phyloP scores from a whole-genome alignment of 139 green algal species.

The Klebsormidium nitens region DNA sequence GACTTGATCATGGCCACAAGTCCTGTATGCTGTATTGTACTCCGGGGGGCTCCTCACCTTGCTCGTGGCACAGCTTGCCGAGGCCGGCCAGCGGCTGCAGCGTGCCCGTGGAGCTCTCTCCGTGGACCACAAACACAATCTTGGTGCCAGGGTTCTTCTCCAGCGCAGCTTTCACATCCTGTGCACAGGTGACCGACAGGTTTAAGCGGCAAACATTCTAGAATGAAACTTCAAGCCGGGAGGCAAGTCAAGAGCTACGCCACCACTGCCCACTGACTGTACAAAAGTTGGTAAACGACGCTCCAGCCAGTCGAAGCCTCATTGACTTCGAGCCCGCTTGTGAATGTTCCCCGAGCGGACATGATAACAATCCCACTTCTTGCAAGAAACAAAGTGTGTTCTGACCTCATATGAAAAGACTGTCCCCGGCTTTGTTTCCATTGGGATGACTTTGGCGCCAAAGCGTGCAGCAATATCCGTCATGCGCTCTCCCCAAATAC shows the following conservation, averaged over 20 bases:
- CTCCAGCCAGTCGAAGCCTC: too few relatives aligned
- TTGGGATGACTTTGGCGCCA: constrained; percentile 62
- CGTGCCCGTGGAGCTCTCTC: constrained; percentile 77
- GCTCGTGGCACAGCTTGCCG: constrained; percentile 69
- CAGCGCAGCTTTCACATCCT: constrained; percentile 31
- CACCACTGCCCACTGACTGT: too few relatives aligned
- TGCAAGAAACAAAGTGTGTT: constrained; percentile 16
- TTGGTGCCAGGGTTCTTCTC: constrained; percentile 10
- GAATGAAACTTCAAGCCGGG: too few relatives aligned
- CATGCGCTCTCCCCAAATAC: constrained; percentile 88
- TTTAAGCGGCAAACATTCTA: too few relatives aligned
- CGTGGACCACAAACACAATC: constrained; percentile 50
- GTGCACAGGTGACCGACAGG: too few relatives aligned
- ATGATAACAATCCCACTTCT: too few relatives aligned
- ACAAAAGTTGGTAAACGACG: too few relatives aligned
- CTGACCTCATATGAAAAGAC: constrained; percentile 63
- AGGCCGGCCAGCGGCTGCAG: constrained; percentile 58
- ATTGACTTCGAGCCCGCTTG: too few relatives aligned
- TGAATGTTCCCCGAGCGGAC: too few relatives aligned
- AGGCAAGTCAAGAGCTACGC: too few relatives aligned
- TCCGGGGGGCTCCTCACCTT: constrained; percentile 40
- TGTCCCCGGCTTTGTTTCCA: constrained; percentile 63
- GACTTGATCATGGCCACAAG: too few relatives aligned
- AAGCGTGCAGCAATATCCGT: constrained; percentile 74
- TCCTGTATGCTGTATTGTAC: too few relatives aligned